Evolutionary conservation across 2,329 filamentous ascomycete genomes (phyloP).

Genomic region (Hymenoscyphus repandus): DNA sequence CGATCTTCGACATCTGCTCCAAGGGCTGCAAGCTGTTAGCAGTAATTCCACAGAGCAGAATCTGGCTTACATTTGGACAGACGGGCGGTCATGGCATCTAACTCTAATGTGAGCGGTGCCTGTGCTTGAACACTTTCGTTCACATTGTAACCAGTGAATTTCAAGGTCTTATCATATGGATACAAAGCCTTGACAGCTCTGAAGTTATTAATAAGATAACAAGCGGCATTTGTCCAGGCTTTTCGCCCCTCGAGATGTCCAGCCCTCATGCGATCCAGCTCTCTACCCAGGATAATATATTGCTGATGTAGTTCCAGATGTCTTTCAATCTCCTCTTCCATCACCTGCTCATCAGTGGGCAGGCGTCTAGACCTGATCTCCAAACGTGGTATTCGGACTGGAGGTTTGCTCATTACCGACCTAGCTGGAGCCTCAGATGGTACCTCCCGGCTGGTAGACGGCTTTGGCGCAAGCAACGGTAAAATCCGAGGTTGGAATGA

Average conservation of each 20-base stretch:
- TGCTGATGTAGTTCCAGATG: slow-evolving; percentile 31
- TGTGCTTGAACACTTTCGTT: slow-evolving; percentile 19
- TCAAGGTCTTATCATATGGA: slow-evolving; percentile 60
- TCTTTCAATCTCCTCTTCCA: slow-evolving; percentile 8
- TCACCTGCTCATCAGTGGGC: neutral
- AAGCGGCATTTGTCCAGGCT: slow-evolving; percentile 54
- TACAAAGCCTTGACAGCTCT: slow-evolving; percentile 59
- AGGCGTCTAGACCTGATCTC: neutral
- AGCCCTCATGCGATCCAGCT: slow-evolving; percentile 31
- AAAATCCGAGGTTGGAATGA: too few relatives aligned
- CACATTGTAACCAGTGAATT: slow-evolving; percentile 43
- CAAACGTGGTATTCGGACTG: too few relatives aligned
- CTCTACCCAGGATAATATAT: slow-evolving; percentile 38
- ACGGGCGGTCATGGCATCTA: slow-evolving; percentile 28
- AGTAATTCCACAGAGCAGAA: neutral
- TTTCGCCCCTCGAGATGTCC: slow-evolving; percentile 21
- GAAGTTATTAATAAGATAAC: slow-evolving; percentile 58
- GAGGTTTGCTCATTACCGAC: too few relatives aligned
- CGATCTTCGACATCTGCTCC: slow-evolving; percentile 17
- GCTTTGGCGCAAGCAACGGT: too few relatives aligned
- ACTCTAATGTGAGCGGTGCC: slow-evolving; percentile 24
- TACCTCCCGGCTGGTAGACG: too few relatives aligned
- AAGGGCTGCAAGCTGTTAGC: slow-evolving; percentile 23
- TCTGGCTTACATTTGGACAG: slow-evolving; percentile 23
- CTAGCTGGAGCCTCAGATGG: neutral